Evolutionary conservation across 208 protist species (phyloP).

Genomic region (Trypanosomatidae sp.): DNA sequence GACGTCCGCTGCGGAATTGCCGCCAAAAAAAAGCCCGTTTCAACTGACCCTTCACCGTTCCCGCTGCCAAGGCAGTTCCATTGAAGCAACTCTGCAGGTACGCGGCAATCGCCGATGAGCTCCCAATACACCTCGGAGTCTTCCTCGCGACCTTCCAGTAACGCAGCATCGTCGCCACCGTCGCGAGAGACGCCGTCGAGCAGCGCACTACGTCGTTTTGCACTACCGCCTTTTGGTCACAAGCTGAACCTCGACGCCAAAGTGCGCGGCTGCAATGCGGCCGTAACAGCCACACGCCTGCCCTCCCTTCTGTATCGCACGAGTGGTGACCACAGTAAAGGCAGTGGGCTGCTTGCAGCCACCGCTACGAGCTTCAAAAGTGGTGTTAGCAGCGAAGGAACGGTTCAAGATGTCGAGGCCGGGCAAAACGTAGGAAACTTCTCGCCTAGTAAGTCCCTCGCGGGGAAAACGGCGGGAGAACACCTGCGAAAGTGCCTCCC

Average conservation of each 20-base stretch:
- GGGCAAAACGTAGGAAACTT: constrained; percentile 83
- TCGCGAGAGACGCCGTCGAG: constrained; percentile 30
- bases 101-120: not conserved
- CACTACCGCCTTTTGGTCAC: constrained; percentile 45
- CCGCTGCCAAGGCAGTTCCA: not conserved
- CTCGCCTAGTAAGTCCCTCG: constrained; percentile 69
- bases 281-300: constrained; percentile 86
- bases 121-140: not conserved
- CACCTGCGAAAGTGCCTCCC: constrained; percentile 74
- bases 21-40: constrained; percentile 14
- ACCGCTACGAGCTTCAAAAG: constrained; percentile 73
- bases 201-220: constrained; percentile 68
- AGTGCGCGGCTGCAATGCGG: constrained; percentile 68
- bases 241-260: constrained; percentile 87
- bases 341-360: constrained; percentile 70
- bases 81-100: not conserved
- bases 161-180: constrained; percentile 21
- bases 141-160: constrained; percentile 3
- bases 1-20: not conserved
- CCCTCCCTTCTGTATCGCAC: constrained; percentile 56
- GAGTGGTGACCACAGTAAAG: constrained; percentile 69
- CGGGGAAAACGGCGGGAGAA: constrained; percentile 87
- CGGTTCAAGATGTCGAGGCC: constrained; percentile 88
- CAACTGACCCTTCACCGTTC: not conserved
- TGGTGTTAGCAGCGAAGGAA: constrained; percentile 58